Percentiles rank a stretch among this genome's conserved stretches.
These are phyloP conservation scores for Coniophora puteana DNA, from an alignment of 1,284 basidiomycete species.

Conservation along the genomic window DNA sequence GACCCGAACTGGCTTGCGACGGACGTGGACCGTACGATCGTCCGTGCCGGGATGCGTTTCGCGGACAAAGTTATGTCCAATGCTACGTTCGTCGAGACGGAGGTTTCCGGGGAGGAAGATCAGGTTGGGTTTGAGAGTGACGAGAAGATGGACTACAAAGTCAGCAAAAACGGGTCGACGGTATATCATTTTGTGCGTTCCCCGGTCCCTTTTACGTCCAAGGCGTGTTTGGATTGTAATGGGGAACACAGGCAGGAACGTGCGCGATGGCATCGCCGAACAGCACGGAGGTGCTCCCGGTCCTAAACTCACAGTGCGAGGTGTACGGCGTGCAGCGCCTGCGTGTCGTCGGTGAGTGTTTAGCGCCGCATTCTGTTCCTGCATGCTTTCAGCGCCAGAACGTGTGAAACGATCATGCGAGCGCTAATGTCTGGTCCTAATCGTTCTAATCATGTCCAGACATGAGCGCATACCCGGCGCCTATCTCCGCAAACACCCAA, in stretches of 20 bases:
- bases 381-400: too few relatives aligned
- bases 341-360: slow-evolving; percentile 1
- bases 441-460: too few relatives aligned
- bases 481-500: slow-evolving; percentile 3
- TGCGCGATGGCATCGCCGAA: slow-evolving; percentile 2
- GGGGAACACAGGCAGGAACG: not conserved
- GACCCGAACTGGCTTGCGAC: slow-evolving; percentile 6
- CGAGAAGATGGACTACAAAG: not conserved
- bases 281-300: not conserved
- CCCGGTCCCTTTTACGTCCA: too few relatives aligned
- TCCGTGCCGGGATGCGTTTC: not conserved
- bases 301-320: not conserved
- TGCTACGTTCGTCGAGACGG: not conserved
- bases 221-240: too few relatives aligned
- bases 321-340: slow-evolving; percentile 1
- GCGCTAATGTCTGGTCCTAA: too few relatives aligned
- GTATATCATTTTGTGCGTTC: not conserved
- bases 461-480: slow-evolving; percentile 2
- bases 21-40: not conserved
- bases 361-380: too few relatives aligned
- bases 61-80: not conserved
- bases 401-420: too few relatives aligned
- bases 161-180: not conserved
- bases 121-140: not conserved
- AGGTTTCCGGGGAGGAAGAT: not conserved